Evolutionary conservation across 306 rosid genomes (phyloP), one percentile per base, ranked within the genome.

Genomic region (Cicer judaicum): DNA sequence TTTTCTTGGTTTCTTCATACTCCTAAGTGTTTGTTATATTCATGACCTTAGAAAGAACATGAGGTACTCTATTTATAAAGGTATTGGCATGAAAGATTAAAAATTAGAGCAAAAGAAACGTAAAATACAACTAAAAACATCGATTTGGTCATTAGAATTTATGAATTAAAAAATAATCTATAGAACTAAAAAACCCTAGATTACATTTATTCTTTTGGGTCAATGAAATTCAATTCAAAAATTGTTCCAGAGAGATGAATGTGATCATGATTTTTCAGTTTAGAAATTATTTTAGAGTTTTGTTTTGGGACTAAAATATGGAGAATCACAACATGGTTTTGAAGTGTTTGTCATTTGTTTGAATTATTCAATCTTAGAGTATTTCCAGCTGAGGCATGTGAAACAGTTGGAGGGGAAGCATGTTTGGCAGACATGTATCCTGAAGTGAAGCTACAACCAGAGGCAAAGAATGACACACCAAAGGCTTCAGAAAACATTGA

Each of bases 321-420:
- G 34, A 54, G 34, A 8, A 4, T 54, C 59, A 16, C 11, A n/a
- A n/a, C 18, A 53, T 59, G 65, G 16, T 61, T 11, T 36, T 29
- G 36, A 29, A 29, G 36, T 29, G 36, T 29, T 61, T 42, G 34
- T 10, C n/a, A 41, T 43, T 10, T 40, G 38, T 47, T 19, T 75
- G 44, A 67, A 72, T 21, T 68, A 14, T 60, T 47, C 11, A 61
- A 5, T 64, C 52, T 61, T 72, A 84, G 88, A 15, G 88, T 84
- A 76, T 84, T 84, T 81, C 92, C 89, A 5, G 96, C 89, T 15
- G 96, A 90, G 78, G 96, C 96, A 18, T 90, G 96, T 9, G 96
- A 90, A 61, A 90, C 90, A 0, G 38, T 90, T 8, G 92, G 96
- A 54, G 96, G 96, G 48, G 96, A 84, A 12, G 92, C 96, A 2